Conservation (phyloP, 2,329 filamentous ascomycete genomes). For the Fusarium tupiense region DNA sequence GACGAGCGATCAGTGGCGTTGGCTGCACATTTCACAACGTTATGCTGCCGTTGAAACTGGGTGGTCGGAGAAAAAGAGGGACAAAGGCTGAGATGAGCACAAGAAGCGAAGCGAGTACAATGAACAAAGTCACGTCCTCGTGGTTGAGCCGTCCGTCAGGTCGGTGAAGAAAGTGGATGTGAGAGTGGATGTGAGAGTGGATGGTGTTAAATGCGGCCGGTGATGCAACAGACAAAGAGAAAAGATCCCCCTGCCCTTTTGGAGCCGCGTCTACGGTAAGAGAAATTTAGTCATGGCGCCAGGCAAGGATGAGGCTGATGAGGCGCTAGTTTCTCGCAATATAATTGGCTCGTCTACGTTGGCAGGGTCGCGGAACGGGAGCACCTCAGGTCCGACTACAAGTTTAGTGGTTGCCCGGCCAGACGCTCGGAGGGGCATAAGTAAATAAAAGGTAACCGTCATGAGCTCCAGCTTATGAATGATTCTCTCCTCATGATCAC, state of each 20-base stretch:
- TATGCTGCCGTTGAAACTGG: slow-evolving; percentile 6
- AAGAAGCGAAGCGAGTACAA: not conserved
- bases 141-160: slow-evolving; percentile 33
- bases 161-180: slow-evolving; percentile 34
- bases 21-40: slow-evolving; percentile 36
- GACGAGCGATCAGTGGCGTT: slow-evolving; percentile 34
- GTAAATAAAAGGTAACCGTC: slow-evolving; percentile 58
- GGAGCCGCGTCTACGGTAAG: slow-evolving; percentile 13
- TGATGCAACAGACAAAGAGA: slow-evolving; percentile 22
- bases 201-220: slow-evolving; percentile 31
- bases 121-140: slow-evolving; percentile 1
- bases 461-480: slow-evolving; percentile 21
- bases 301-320: slow-evolving; percentile 21
- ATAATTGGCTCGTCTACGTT: slow-evolving; percentile 30
- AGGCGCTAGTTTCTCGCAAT: not conserved
- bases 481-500: slow-evolving; percentile 41
- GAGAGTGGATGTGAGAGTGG: slow-evolving; percentile 25
- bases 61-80: not conserved
- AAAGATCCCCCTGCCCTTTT: slow-evolving; percentile 31
- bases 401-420: slow-evolving; percentile 49
- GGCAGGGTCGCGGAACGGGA: slow-evolving; percentile 33
- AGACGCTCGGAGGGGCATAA: slow-evolving; percentile 48
- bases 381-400: slow-evolving; percentile 29
- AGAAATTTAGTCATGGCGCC: slow-evolving; percentile 34
- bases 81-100: not conserved